Percentiles rank a stretch among this genome's conserved stretches.
phyloP scores from a whole-genome alignment of 73 alveolate genomes.

The Loxodes magnus region DNA sequence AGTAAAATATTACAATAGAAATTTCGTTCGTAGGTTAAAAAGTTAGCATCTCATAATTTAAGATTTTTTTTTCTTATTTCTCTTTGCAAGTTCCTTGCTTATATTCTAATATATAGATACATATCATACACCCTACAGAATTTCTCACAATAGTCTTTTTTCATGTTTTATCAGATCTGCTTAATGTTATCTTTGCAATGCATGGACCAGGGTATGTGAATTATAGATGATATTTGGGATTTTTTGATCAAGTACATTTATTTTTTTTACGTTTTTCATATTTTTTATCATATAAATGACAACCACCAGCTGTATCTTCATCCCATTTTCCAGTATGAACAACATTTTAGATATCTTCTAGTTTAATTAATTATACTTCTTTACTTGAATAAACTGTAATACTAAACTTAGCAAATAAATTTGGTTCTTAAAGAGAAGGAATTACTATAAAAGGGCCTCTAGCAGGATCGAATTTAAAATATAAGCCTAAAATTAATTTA shows the following conservation, averaged over 20 bases:
- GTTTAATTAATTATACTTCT: constrained; percentile 53
- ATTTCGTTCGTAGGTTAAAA: too few species aligned
- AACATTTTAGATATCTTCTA: constrained; percentile 59
- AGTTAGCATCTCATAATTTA: too few species aligned
- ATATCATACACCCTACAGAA: constrained; percentile 83
- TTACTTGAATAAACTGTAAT: constrained; percentile 60
- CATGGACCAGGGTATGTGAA: constrained; percentile 41
- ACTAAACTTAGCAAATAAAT: constrained; percentile 47
- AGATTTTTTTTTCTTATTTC: too few species aligned
- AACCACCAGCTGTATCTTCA: constrained; percentile 72
- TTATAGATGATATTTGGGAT: constrained; percentile 66
- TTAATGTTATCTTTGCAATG: constrained; percentile 49
- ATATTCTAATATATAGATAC: constrained; percentile 59
- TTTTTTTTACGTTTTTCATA: constrained; percentile 51
- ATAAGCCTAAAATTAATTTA: too few species aligned
- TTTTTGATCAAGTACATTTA: constrained; percentile 57
- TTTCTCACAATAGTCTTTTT: constrained; percentile 61
- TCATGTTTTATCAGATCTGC: constrained; percentile 79
- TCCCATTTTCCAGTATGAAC: constrained; percentile 77
- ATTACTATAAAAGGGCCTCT: constrained; percentile 74
- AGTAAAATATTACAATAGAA: too few species aligned
- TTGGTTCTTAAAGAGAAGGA: constrained; percentile 59
- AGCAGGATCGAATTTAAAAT: constrained; percentile 61
- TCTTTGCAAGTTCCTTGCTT: too few species aligned
- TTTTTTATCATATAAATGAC: constrained; percentile 68